Percentiles rank a stretch among this genome's conserved stretches.
phyloP scores from a whole-genome alignment of 192 early-diverging fungal genomes.

The Coemansia sp. region DNA sequence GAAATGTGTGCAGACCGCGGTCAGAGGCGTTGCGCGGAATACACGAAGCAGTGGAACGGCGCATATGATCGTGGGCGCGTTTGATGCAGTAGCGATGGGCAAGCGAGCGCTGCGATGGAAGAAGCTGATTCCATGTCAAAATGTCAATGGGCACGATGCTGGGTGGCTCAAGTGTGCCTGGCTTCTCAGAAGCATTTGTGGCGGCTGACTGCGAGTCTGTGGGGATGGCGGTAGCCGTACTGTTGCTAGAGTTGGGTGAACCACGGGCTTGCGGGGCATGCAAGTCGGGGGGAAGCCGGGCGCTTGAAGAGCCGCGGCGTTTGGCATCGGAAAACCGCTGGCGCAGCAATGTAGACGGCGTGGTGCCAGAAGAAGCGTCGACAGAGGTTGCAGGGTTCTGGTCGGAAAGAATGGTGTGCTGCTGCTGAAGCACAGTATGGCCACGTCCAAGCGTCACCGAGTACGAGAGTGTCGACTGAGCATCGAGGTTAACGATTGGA shows the following conservation, averaged over 20 bases:
- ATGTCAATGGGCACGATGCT: constrained; percentile 45
- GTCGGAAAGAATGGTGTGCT: constrained; percentile 12
- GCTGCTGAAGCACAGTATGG: constrained; percentile 20
- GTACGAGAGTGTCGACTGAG: constrained; percentile 17
- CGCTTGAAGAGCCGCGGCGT: constrained; percentile 12
- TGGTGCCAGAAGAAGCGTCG: not conserved
- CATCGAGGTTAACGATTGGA: constrained; percentile 29
- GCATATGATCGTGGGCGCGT: constrained; percentile 36
- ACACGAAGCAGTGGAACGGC: not conserved
- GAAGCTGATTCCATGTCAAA: constrained; percentile 50
- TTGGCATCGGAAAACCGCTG: constrained; percentile 18
- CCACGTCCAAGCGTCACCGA: constrained; percentile 22
- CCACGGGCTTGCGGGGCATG: not conserved
- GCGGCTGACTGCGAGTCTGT: not conserved
- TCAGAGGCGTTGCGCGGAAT: not conserved
- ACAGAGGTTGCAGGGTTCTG: not conserved
- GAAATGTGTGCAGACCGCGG: constrained; percentile 3
- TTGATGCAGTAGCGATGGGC: constrained; percentile 47
- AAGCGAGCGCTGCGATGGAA: constrained; percentile 42
- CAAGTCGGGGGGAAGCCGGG: not conserved
- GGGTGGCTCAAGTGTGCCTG: constrained; percentile 37
- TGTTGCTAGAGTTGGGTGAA: constrained; percentile 8
- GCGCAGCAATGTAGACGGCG: constrained; percentile 5
- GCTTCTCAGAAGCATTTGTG: not conserved
- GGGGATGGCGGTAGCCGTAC: constrained; percentile 3